Evolutionary conservation across 306 rosid species (phyloP).

Genomic region (Inga laurina): DNA sequence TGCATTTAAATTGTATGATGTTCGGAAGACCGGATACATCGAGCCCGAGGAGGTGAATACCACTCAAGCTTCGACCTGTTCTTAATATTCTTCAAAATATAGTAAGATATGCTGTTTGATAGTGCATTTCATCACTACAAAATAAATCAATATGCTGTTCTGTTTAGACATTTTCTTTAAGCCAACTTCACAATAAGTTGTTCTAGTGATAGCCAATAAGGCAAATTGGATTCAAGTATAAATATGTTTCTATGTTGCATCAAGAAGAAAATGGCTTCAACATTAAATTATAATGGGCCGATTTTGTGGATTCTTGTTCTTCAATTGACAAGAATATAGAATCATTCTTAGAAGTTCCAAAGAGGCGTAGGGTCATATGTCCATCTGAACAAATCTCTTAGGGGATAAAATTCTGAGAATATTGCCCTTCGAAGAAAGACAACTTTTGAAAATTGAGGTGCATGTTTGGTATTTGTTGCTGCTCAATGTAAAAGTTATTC

Average conservation of each 20-base stretch:
- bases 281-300: neutral
- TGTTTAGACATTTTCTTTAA: neutral
- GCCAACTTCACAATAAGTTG: neutral
- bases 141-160: neutral
- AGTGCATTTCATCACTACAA: neutral
- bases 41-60: slow-evolving; percentile 54
- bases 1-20: slow-evolving; percentile 76
- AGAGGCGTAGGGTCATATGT: neutral
- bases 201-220: neutral
- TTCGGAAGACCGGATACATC: slow-evolving; percentile 64
- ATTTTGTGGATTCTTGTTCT: neutral
- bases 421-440: neutral
- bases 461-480: neutral
- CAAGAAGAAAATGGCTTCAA: neutral
- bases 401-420: neutral
- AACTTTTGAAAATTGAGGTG: neutral
- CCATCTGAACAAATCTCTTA: neutral
- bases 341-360: neutral
- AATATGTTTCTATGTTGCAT: neutral
- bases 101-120: neutral
- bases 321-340: neutral
- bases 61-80: slow-evolving; percentile 1
- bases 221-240: neutral
- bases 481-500: neutral
- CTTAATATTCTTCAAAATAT: neutral